Evolutionary conservation across 306 rosid genomes (phyloP), one percentile per base, ranked within the genome.

Genomic region (Gleditsia sinensis): DNA sequence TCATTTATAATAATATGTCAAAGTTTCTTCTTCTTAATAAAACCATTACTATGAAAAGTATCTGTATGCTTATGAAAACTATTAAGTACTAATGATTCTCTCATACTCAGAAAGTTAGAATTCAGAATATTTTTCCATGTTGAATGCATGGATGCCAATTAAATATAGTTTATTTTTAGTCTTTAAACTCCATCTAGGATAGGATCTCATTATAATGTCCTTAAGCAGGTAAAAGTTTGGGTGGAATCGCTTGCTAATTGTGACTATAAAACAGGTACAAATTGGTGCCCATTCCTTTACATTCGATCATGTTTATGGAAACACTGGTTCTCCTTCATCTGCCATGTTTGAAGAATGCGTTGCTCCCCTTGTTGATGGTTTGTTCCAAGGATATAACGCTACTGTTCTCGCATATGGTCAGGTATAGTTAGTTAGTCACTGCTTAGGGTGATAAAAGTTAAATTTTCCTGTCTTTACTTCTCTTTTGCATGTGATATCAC

Each of bases 341-440:
- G 71, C 79, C 75, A 92, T 95, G 97, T 95, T 90, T 78, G 96
- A 90, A 53, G 98, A 95, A 64, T 92, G 99, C 64, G 85, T 86
- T 66, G 85, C 91, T 82, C 85, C 98, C 20, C 94, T 95, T 30
- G 93, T 95, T 46, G 97, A 95, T 78, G 99, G 97, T 40, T 83
- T 95, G 75, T 95, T 95, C 82, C 99, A 92, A 82, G 99, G 99
- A 85, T 95, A 95, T 78, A 95, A 95, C 86, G 99, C 98, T 24
- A 95, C 99, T 17, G 99, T 95, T 64, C 97, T 95, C 1, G 99
- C 99, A 25, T 95, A 95, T 81, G 99, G 99, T 67, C 99, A 95
- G 98, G 99, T 95, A 87, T 37, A 30, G 61, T 81, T 33, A 59
- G 66, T 63, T 37, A 30, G 61, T 81, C 27, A 59, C 69, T 63